A percentile compares a stretch with the other conserved stretches of the same genome.
phyloP scores from a whole-genome alignment of 768 basidiomycete species.

The Plicaturopsis crispa region DNA sequence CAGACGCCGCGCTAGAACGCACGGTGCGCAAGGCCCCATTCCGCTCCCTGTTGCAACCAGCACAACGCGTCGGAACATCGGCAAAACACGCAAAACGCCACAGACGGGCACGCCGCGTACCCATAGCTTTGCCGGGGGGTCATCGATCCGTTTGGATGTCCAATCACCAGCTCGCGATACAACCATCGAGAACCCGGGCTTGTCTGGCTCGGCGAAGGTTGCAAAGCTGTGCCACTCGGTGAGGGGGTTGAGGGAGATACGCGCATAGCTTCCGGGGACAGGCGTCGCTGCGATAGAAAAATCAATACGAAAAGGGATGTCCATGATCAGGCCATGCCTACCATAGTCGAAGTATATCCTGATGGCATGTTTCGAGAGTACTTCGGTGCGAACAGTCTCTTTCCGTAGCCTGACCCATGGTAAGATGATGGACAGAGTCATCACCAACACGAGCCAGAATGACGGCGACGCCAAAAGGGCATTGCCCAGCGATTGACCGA shows the following conservation, averaged over 20 bases:
- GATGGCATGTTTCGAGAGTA: constrained; percentile 49
- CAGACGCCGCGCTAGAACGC: constrained; percentile 40
- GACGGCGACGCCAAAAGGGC: constrained; percentile 36
- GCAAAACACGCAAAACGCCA: constrained; percentile 46
- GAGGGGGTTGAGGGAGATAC: constrained; percentile 38
- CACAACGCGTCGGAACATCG: constrained; percentile 47
- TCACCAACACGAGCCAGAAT: constrained; percentile 49
- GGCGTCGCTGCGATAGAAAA: constrained; percentile 26
- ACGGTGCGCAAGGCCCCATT: constrained; percentile 55
- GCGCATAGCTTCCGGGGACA: constrained; percentile 37
- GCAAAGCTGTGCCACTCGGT: constrained; percentile 57
- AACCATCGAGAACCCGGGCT: constrained; percentile 46
- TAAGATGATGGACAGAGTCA: constrained; percentile 47
- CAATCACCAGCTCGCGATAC: constrained; percentile 55
- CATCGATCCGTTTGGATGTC: constrained; percentile 44
- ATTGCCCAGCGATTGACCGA: constrained; percentile 28
- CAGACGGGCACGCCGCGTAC: constrained; percentile 50
- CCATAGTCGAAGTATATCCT: constrained; percentile 55
- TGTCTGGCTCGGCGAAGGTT: constrained; percentile 39
- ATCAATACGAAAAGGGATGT: constrained; percentile 10
- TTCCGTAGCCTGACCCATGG: constrained; percentile 58
- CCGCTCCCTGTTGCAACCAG: constrained; percentile 54
- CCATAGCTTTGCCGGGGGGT: constrained; percentile 49
- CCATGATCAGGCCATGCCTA: constrained; percentile 26
- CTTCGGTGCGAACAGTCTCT: constrained; percentile 42